Evolutionary conservation across 2,329 filamentous ascomycete genomes (phyloP), one percentile per base, ranked within the genome.

Genomic region (Drechslera avenae): DNA sequence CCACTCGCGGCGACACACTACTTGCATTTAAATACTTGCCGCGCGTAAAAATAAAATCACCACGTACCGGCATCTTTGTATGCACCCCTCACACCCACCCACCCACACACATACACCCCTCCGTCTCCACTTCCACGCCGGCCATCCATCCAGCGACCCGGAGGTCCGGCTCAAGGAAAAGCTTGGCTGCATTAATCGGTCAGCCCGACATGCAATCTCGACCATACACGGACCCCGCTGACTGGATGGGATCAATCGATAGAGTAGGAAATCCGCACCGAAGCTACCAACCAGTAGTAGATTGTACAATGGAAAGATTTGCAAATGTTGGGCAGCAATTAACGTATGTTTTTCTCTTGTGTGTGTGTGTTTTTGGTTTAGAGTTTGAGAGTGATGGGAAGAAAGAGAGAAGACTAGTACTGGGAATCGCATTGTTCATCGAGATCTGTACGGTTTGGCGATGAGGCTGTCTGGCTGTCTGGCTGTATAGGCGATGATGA

Each of bases 111-210:
- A 28, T 7, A 6, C 26, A 6, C 18, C 31, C 34, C 39, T 45
- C 37, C 26, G 12, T 23, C 14, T 9, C 36, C 31, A 14, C 40
- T 45, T 16, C 13, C 34, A n/a, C 26, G 10, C 26, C 26, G 9
- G 2, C 26, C 10, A 28, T 28, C 21, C 34, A 40, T 44, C 21
- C 26, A 28, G 7, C 16, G 28, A 28, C 34, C 57, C 55, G 45
- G 14, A 21, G 10, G 39, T 33, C 16, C 39, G 55, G 50, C 34
- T 58, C 45, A 40, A 52, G 41, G 48, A 35, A 23, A 18, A 18
- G 16, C 56, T 55, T 52, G 56, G 60, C 59, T 28, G 48, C 53
- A 43, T 56, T 56, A 43, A 64, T 48, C 58, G 57, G 56, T 55
- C 45, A 59, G 41, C 39, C 39, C 19, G 26, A 28, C 12, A 43